Evolutionary conservation across 2,329 filamentous ascomycete genomes (phyloP).

Genomic region (Exserohilum turcica): DNA sequence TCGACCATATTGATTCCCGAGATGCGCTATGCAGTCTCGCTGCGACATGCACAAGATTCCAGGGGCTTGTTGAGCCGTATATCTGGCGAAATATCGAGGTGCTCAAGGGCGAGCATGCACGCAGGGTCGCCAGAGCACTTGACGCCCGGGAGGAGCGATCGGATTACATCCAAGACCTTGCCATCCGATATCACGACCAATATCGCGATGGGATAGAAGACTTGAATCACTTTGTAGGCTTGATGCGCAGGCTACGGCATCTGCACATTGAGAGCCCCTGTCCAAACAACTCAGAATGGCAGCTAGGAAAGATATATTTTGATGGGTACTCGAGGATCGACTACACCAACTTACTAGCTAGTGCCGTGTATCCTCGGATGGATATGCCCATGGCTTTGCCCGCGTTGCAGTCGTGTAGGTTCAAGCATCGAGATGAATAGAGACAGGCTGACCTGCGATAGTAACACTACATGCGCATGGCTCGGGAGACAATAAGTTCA

Average conservation of each 20-base stretch:
- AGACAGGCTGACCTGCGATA: conserved; percentile 19
- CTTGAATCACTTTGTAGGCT: conserved; percentile 32
- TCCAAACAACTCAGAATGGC: conserved; percentile 44
- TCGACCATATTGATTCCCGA: conserved; percentile 37
- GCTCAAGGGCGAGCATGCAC: conserved; percentile 33
- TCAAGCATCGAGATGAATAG: not conserved
- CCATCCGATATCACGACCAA: conserved; percentile 34
- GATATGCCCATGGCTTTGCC: conserved; percentile 24
- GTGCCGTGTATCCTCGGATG: conserved; percentile 27
- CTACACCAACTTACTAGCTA: conserved; percentile 38
- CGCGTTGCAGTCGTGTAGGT: conserved; percentile 41
- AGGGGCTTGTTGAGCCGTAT: conserved; percentile 40
- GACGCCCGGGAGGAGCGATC: conserved; percentile 30
- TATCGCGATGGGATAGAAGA: conserved; percentile 36
- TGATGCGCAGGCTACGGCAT: conserved; percentile 37
- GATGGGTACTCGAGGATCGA: conserved; percentile 39
- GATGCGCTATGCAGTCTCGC: conserved; percentile 36
- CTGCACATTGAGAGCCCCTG: conserved; percentile 44
- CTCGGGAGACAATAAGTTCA: conserved; percentile 33
- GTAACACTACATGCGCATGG: conserved; percentile 44
- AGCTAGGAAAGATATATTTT: conserved; percentile 22
- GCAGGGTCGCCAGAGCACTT: conserved; percentile 28
- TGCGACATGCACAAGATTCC: conserved; percentile 37
- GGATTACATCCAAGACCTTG: conserved; percentile 35
- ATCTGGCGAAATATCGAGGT: conserved; percentile 41